These are phyloP conservation scores for Cyathus striatus DNA, from an alignment of 768 basidiomycete species.

Conservation along the genomic window DNA sequence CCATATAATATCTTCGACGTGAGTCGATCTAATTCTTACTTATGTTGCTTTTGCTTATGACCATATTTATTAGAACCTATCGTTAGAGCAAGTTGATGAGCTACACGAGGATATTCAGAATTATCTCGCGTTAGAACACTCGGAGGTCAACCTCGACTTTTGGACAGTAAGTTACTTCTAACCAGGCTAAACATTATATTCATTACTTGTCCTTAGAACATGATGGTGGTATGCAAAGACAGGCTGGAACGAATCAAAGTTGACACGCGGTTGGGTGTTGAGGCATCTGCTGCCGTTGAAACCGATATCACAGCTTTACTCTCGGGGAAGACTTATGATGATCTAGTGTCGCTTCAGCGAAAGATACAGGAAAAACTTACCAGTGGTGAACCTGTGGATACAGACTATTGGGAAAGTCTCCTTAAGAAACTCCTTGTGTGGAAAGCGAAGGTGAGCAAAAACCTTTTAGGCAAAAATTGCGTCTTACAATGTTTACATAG, in stretches of 20 bases:
- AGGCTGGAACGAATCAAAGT: slow-evolving; percentile 72
- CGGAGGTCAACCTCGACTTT: slow-evolving; percentile 87
- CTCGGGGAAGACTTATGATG: slow-evolving; percentile 80
- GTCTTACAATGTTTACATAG: slow-evolving; percentile 28
- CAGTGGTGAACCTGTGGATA: slow-evolving; percentile 92
- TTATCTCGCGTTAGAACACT: slow-evolving; percentile 83
- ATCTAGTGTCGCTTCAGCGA: slow-evolving; percentile 76
- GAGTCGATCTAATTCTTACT: slow-evolving; percentile 20
- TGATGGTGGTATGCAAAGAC: slow-evolving; percentile 96
- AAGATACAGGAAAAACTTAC: slow-evolving; percentile 84
- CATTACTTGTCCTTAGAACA: slow-evolving; percentile 62
- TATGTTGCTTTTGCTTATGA: slow-evolving; percentile 3
- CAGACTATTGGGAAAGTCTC: slow-evolving; percentile 95
- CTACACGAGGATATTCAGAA: slow-evolving; percentile 91
- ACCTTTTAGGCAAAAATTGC: neutral
- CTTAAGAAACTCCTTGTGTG: slow-evolving; percentile 90
- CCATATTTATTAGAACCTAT: slow-evolving; percentile 70
- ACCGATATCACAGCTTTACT: slow-evolving; percentile 77
- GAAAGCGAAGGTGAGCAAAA: slow-evolving; percentile 81
- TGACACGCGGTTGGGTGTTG: slow-evolving; percentile 58
- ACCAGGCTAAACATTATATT: slow-evolving; percentile 1
- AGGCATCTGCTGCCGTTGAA: slow-evolving; percentile 78
- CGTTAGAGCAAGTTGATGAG: slow-evolving; percentile 84
- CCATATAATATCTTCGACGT: slow-evolving; percentile 98
- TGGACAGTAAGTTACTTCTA: slow-evolving; percentile 75